These are phyloP conservation scores for Fusarium cicatricum DNA, from an alignment of 2,329 filamentous ascomycete genomes.

Conservation along the genomic window DNA sequence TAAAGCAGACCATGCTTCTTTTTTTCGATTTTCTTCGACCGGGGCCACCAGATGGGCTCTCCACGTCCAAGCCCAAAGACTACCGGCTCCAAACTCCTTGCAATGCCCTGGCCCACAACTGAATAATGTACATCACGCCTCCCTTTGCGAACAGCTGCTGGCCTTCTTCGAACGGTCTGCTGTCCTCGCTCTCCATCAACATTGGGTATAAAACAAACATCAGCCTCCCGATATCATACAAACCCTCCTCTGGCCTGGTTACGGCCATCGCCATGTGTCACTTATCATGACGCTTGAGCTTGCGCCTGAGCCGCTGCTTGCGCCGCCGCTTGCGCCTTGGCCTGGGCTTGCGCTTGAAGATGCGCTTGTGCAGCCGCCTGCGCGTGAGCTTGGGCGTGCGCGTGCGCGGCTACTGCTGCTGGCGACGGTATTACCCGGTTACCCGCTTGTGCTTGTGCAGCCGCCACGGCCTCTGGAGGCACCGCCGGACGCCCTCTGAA, in stretches of 20 bases:
- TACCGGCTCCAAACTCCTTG: slow-evolving; percentile 49
- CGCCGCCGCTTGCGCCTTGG: slow-evolving; percentile 25
- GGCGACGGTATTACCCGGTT: slow-evolving; percentile 40
- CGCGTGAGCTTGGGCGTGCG: slow-evolving; percentile 41
- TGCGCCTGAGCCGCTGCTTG: slow-evolving; percentile 27
- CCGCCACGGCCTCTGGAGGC: slow-evolving; percentile 41
- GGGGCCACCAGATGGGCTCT: slow-evolving; percentile 36
- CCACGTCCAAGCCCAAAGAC: slow-evolving; percentile 39
- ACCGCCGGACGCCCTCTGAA: slow-evolving; percentile 50
- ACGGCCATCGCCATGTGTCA: not conserved
- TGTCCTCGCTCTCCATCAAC: slow-evolving; percentile 20
- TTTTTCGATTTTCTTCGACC: slow-evolving; percentile 37
- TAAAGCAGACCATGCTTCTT: slow-evolving; percentile 30
- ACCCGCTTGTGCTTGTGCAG: slow-evolving; percentile 33
- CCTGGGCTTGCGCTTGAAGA: slow-evolving; percentile 35
- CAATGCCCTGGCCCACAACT: slow-evolving; percentile 45
- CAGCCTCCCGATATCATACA: slow-evolving; percentile 39
- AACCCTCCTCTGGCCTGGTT: slow-evolving; percentile 8
- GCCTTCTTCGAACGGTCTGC: slow-evolving; percentile 19
- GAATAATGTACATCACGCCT: slow-evolving; percentile 38
- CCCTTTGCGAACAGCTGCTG: not conserved
- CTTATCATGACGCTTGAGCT: slow-evolving; percentile 30
- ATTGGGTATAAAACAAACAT: slow-evolving; percentile 42
- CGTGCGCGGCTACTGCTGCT: slow-evolving; percentile 37
- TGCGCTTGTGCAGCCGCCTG: slow-evolving; percentile 43